A percentile compares a stretch with the other conserved stretches of the same genome.
Evolutionary conservation across 2,329 filamentous ascomycete genomes (phyloP).

Genomic region (Teratosphaeria pseudoeucalypti): DNA sequence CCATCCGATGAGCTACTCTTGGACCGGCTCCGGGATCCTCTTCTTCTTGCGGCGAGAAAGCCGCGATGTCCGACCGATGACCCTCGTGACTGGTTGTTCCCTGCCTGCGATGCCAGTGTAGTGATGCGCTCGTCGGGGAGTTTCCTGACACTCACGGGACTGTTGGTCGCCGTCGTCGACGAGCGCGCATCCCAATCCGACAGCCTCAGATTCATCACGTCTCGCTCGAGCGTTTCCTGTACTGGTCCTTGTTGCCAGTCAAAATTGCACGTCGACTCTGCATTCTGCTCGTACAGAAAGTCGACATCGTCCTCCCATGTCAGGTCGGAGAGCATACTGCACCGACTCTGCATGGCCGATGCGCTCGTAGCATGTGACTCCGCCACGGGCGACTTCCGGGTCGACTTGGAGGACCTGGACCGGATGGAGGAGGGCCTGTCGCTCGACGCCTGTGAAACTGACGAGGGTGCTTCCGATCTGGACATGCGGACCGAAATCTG

Average conservation of each 20-base stretch:
- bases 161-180: not conserved
- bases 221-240: not conserved
- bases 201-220: not conserved
- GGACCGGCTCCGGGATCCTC: slow-evolving; percentile 1
- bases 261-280: slow-evolving; percentile 51
- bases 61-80: slow-evolving; percentile 23
- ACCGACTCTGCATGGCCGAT: slow-evolving; percentile 4
- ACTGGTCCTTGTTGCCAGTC: slow-evolving; percentile 33
- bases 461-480: not conserved
- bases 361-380: slow-evolving; percentile 3
- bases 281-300: slow-evolving; percentile 51
- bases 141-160: not conserved
- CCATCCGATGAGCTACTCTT: not conserved
- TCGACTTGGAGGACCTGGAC: slow-evolving; percentile 5
- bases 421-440: not conserved
- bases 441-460: not conserved
- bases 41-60: slow-evolving; percentile 21
- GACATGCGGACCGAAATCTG: not conserved
- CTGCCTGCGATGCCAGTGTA: not conserved
- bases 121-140: not conserved
- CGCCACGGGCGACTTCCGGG: not conserved
- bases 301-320: slow-evolving; percentile 55
- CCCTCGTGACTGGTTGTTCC: slow-evolving; percentile 11
- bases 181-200: not conserved
- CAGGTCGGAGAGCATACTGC: slow-evolving; percentile 24